These are phyloP conservation scores for Davidsoniella neocaledoniae DNA, from an alignment of 2,329 filamentous ascomycete genomes.

Conservation along the genomic window DNA sequence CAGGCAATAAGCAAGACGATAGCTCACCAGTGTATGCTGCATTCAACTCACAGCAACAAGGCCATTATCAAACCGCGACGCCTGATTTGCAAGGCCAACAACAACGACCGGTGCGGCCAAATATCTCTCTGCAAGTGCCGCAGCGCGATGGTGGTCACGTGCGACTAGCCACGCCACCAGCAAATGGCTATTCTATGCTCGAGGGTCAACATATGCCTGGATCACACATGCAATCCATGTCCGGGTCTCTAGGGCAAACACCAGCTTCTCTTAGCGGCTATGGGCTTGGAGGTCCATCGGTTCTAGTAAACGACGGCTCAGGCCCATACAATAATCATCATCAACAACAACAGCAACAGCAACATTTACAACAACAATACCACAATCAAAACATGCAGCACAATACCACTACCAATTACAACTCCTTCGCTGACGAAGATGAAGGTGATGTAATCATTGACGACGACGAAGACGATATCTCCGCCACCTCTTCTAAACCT, in stretches of 20 bases:
- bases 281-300: too few species aligned
- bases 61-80: too few species aligned
- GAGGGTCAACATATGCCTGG: too few species aligned
- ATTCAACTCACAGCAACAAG: neutral
- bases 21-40: constrained; percentile 20
- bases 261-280: too few species aligned
- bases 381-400: neutral
- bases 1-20: constrained; percentile 8
- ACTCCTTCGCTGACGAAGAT: neutral
- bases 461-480: neutral
- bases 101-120: constrained; percentile 20
- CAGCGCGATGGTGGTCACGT: constrained; percentile 43
- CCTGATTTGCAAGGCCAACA: neutral
- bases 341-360: constrained; percentile 1
- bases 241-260: too few species aligned
- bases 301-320: too few species aligned
- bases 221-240: too few species aligned
- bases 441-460: neutral
- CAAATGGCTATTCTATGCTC: constrained; percentile 16
- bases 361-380: neutral
- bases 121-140: constrained; percentile 25
- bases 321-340: neutral
- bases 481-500: neutral
- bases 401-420: neutral
- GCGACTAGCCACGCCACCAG: constrained; percentile 41